Base-by-base conservation (phyloP, 225 moss, liverwort and hornwort genomes). In the Pseudisothecium myosuroides region DNA sequence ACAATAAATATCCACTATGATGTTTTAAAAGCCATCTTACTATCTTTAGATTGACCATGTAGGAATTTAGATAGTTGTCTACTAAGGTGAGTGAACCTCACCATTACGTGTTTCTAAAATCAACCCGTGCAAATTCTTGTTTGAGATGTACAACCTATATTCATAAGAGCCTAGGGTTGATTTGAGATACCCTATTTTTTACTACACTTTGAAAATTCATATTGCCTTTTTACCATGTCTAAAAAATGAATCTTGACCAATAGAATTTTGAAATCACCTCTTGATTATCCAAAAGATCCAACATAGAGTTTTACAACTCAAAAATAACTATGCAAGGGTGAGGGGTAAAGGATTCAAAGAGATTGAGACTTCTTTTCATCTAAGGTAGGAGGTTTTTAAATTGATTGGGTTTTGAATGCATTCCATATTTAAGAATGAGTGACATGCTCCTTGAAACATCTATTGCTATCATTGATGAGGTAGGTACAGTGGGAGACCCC, bases 131-230 rank as follows among this genome's bases (percentile, higher is more conserved):
- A 12, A 1, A 50, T 76, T 76, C 5, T 76, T 50, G 8, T 49
- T 0, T 76, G 0, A 76, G 50, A 12, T 76, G 21, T 52, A 34
- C 13, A 52, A 76, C 8, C 8, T 34, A 20, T 5, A 32, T 49
- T 50, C 20, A 12, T 20, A 2, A 50, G 21, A 76, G 34, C 21
- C 2, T 50, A 13, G 13, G 1, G 0, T 76, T 76, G 19, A 50
- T 76, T 50, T 76, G 4, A 0, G 0, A 5, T 29, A 29, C 1
- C 8, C 2, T 21, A 50, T 21, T 76, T 50, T 34, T 3, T 1
- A 75, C 12, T 1, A 75, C 12, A 49, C 4, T 50, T 49, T 49
- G 2, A 43, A 12, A 31, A 29, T 17, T 74, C 31, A 7, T 75
- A 31, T 6, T 4, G 31, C 31, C 2, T 29, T 31, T 6, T 18